Conservation (phyloP, 1,139 yeast genomes). For the Geotrichum cucujoidarum region DNA sequence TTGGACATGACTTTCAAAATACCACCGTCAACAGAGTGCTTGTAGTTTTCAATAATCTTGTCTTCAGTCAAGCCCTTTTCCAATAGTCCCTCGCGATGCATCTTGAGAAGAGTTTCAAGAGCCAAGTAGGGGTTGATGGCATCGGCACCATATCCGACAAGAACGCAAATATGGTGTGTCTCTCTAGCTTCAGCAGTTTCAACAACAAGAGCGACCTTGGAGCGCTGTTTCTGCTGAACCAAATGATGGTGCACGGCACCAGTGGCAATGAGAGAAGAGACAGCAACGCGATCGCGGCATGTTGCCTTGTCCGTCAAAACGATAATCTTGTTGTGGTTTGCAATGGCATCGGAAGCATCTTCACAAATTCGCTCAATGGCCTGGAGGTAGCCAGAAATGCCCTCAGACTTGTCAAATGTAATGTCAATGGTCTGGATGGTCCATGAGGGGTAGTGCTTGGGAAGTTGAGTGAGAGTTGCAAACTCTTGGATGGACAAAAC, state of each 20-base stretch:
- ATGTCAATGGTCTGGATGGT: conserved; percentile 75
- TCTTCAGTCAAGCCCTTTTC: conserved; percentile 52
- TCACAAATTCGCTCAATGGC: conserved; percentile 84
- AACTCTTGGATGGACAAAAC: conserved; percentile 70
- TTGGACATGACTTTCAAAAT: conserved; percentile 95
- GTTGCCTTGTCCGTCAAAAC: conserved; percentile 69
- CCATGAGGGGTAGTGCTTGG: conserved; percentile 80
- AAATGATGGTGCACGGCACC: conserved; percentile 97
- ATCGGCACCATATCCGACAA: conserved; percentile 96
- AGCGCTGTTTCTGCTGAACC: conserved; percentile 92
- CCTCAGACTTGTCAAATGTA: conserved; percentile 80
- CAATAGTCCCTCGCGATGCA: conserved; percentile 75
- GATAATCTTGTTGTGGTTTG: conserved; percentile 66
- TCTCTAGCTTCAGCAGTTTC: conserved; percentile 98
- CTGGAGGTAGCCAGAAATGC: conserved; percentile 75
- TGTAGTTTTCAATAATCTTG: conserved; percentile 67
- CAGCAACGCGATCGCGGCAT: conserved; percentile 59
- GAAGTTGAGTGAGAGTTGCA: conserved; percentile 65
- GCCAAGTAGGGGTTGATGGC: conserved; percentile 92
- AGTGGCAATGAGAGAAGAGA: conserved; percentile 80
- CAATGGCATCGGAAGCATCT: conserved; percentile 81
- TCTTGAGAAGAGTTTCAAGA: conserved; percentile 80
- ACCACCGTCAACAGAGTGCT: conserved; percentile 80
- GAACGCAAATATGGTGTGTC: conserved; percentile 91
- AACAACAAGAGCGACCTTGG: conserved; percentile 83